Evolutionary conservation across 257 asterid species (phyloP), one percentile per base, ranked within the genome.

Genomic region (Eustoma russellianum): DNA sequence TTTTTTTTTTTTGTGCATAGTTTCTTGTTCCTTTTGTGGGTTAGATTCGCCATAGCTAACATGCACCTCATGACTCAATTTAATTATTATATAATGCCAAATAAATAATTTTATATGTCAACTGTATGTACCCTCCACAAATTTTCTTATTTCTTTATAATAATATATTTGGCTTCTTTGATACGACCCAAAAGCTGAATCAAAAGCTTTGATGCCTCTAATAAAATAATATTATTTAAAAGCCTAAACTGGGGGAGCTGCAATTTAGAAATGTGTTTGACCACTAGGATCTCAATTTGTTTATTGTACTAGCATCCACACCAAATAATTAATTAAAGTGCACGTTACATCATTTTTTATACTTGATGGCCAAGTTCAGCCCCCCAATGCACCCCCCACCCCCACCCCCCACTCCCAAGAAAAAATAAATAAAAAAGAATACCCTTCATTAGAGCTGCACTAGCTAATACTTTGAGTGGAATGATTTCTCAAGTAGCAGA

Each of bases 41-140:
- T 44, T 50, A 62, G 61, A 50, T 62, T 63, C 48, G 53, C 33
- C 69, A 62, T 19, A 34, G 71, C 73, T 62, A 68, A 70, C 83
- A 71, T 71, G 83, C 79, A 53, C 74, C 74, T 68, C 74, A 56
- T 74, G 63, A 56, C 51, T 61, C 30, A 47, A 52, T 65, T 79
- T 61, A 40, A 64, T 60, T 66, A 57, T 41, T 61, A 15, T 61
- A 59, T 24, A 38, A 7, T 49, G 43, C 57, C 43, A 46, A 57
- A 16, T 55, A 30, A 35, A 61, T 15, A 7, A 30, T 46, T 44
- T 35, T 57, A 57, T 30, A 62, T 48, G 59, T 24, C 14, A 62
- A 57, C 63, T 11, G 12, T 38, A 2, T 69, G 63, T 55, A 57
- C 47, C 52, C 51, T 54, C 65, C 76, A 24, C n/a, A n/a, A n/a